A percentile compares a stretch with the other conserved stretches of the same genome.
phyloP scores from a whole-genome alignment of 495 filamentous ascomycete genomes.

The Neurospora sp. region DNA sequence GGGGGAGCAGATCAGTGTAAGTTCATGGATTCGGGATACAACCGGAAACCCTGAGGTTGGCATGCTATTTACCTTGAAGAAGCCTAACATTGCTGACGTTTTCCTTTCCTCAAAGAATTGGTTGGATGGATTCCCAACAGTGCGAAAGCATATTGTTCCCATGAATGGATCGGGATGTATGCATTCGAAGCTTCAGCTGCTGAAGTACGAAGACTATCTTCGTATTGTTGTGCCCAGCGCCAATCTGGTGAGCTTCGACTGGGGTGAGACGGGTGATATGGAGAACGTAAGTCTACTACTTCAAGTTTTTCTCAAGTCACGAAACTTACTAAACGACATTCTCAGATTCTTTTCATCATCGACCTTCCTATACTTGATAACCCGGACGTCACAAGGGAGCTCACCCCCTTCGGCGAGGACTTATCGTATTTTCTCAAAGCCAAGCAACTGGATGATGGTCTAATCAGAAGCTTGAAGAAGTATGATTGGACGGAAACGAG shows the following conservation, averaged over 20 bases:
- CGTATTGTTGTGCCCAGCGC: conserved; percentile 72
- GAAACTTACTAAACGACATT: conserved; percentile 1
- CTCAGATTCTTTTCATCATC: conserved; percentile 66
- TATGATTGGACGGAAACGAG: conserved; percentile 69
- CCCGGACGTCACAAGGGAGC: conserved; percentile 17
- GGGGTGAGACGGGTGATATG: conserved; percentile 73
- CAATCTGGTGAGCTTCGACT: conserved; percentile 72
- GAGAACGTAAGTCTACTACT: conserved; percentile 51
- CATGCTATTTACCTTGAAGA: neutral
- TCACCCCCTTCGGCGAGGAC: conserved; percentile 58
- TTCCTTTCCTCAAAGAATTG: neutral
- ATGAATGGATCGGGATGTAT: conserved; percentile 47
- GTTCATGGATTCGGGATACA: neutral
- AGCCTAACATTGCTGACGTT: neutral
- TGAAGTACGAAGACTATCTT: conserved; percentile 59
- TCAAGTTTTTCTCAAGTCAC: neutral
- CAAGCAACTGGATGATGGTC: conserved; percentile 50
- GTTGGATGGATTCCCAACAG: neutral
- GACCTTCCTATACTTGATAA: conserved; percentile 58
- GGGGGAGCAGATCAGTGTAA: neutral
- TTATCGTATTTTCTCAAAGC: conserved; percentile 61
- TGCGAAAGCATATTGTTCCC: conserved; percentile 18
- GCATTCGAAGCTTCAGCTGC: conserved; percentile 84
- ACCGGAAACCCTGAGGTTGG: neutral
- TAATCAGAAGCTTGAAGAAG: conserved; percentile 48